These are phyloP conservation scores for Canavalia ensiformis DNA, from an alignment of 306 rosid genomes.

Conservation along the genomic window DNA sequence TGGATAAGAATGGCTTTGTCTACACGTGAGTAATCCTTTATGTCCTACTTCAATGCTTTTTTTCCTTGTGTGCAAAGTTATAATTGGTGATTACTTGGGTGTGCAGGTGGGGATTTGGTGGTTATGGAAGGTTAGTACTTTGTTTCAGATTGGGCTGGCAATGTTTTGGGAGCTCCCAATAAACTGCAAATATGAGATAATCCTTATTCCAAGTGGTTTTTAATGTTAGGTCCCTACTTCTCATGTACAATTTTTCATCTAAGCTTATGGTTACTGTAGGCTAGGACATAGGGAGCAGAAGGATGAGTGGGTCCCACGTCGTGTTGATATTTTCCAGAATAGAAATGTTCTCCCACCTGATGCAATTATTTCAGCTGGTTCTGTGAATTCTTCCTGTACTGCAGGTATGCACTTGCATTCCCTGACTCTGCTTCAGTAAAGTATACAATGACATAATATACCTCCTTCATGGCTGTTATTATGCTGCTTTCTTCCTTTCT, in stretches of 20 bases:
- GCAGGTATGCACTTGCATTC: slow-evolving; percentile 63
- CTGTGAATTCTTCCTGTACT: slow-evolving; percentile 90
- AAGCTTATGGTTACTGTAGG: slow-evolving; percentile 56
- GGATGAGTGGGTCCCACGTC: slow-evolving; percentile 97
- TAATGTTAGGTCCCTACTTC: not conserved
- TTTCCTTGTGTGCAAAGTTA: slow-evolving; percentile 38
- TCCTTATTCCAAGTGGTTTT: slow-evolving; percentile 26
- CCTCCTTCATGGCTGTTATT: slow-evolving; percentile 17
- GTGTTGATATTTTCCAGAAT: slow-evolving; percentile 81
- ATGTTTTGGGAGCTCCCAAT: slow-evolving; percentile 32
- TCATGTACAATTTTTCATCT: slow-evolving; percentile 32
- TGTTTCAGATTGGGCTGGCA: slow-evolving; percentile 15
- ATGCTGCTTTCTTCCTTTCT: slow-evolving; percentile 26
- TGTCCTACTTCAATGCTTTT: slow-evolving; percentile 17
- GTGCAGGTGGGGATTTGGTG: slow-evolving; percentile 98
- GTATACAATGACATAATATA: not conserved
- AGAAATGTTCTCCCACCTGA: slow-evolving; percentile 79
- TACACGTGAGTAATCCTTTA: slow-evolving; percentile 80
- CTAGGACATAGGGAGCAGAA: slow-evolving; percentile 99
- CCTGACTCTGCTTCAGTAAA: not conserved
- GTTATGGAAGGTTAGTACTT: slow-evolving; percentile 92
- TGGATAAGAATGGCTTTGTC: slow-evolving; percentile 87
- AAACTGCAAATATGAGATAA: slow-evolving; percentile 36
- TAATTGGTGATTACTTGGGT: slow-evolving; percentile 35
- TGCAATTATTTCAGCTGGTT: slow-evolving; percentile 91